Evolutionary conservation across 2,329 filamentous ascomycete genomes (phyloP).

Genomic region (Fusarium sambucinum): DNA sequence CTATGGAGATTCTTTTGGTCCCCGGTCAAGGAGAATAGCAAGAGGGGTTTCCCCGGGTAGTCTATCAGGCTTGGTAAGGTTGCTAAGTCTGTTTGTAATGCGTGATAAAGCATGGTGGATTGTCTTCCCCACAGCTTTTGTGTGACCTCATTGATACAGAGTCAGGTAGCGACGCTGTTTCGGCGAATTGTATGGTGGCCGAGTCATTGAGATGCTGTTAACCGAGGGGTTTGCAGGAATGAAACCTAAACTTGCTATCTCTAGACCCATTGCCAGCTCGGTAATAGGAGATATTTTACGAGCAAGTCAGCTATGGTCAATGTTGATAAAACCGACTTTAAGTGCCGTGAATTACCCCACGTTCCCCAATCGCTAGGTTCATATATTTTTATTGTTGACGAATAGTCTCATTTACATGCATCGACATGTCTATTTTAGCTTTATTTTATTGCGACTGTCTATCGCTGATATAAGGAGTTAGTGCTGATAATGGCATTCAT

Average conservation of each 20-base stretch:
- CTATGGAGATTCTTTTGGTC: conserved; percentile 6
- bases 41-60: conserved; percentile 17
- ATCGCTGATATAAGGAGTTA: neutral
- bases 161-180: conserved; percentile 3
- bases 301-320: neutral
- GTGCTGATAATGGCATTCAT: neutral
- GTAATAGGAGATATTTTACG: neutral
- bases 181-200: neutral
- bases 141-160: conserved; percentile 24
- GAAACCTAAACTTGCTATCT: neutral
- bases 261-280: too few relatives aligned
- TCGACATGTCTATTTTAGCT: too few relatives aligned
- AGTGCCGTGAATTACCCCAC: neutral
- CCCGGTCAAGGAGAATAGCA: neutral
- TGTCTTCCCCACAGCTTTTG: conserved; percentile 26
- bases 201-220: neutral
- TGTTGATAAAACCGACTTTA: neutral
- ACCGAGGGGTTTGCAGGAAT: neutral
- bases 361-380: neutral
- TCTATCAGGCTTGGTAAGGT: conserved; percentile 12
- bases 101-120: conserved; percentile 37
- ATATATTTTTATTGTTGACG: too few relatives aligned
- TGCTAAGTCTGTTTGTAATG: conserved; percentile 30
- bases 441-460: too few relatives aligned
- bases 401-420: neutral